Evolutionary conservation across 1,139 yeast species (phyloP).

Genomic region (Debaryomyces sp.): DNA sequence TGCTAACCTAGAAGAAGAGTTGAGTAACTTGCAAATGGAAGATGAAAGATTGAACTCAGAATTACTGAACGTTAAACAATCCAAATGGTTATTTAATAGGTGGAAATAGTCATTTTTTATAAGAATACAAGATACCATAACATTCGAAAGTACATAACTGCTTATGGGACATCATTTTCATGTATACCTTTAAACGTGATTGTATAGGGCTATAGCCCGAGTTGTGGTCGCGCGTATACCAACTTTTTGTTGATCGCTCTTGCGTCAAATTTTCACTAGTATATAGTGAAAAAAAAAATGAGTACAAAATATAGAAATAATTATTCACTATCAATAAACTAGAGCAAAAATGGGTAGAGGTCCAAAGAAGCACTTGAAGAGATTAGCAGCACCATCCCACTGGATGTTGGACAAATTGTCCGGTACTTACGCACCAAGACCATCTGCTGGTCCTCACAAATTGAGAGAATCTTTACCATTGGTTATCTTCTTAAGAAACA

Average conservation of each 20-base stretch:
- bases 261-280: conserved; percentile 5
- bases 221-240: neutral
- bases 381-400: conserved; percentile 84
- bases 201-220: conserved; percentile 14
- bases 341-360: conserved; percentile 30
- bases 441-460: conserved; percentile 99
- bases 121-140: neutral
- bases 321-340: conserved; percentile 1
- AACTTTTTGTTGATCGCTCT: neutral
- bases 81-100: conserved; percentile 34
- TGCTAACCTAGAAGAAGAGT: conserved; percentile 54
- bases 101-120: conserved; percentile 20
- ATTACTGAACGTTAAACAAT: conserved; percentile 25
- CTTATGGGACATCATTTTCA: neutral
- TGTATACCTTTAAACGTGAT: neutral
- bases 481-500: conserved; percentile 97
- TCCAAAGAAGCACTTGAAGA: conserved; percentile 47
- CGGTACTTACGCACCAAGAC: conserved; percentile 99
- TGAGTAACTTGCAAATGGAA: conserved; percentile 28
- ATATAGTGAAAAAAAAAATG: conserved; percentile 13
- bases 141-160: neutral
- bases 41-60: conserved; percentile 33
- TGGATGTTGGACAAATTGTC: conserved; percentile 99
- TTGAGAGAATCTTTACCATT: conserved; percentile 98
- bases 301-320: conserved; percentile 4